Base-by-base conservation (phyloP, 139 green algal species). In the Coelastrella sp. region DNA sequence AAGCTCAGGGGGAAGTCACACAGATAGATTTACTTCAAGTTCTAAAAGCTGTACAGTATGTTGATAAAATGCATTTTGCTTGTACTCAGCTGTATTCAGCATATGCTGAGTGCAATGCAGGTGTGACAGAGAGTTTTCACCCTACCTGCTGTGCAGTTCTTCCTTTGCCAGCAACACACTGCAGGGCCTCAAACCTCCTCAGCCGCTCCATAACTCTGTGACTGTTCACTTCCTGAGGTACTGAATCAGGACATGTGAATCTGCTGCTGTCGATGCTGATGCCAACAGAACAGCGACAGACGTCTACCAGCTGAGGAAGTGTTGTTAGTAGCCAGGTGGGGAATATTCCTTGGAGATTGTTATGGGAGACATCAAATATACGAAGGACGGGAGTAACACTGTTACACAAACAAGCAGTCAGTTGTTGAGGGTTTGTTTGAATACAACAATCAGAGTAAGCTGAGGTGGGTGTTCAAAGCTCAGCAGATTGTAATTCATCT, bases 361-460 rank as follows among this genome's bases (percentile, higher is more conserved):
- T 82, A 53, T 82, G 37, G 9, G 75, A 82, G 5, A 82, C 21
- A 53, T 82, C 75, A 15, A 82, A 41, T 51, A 82, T 82, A 37
- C 75, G 35, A 9, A 25, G 23, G 8, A 82, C 75, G 6, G 75
- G 75, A 5, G 75, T 82, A n/a, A 51, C 15, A 35, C 75, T 82
- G 75, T 23, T 25, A 50, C 9, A 73, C 64, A 48, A 45, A 73
- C 68, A 77, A 53, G 2, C 38, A 62, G 0, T 34, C 45, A 21
- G 45, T 53, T 53, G 8, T 21, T 53, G 11, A 53, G 11, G 45
- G 45, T 21, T 11, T n/a, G n/a, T n/a, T n/a, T n/a, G n/a, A n/a
- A n/a, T n/a, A n/a, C n/a, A n/a, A n/a, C n/a, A n/a, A n/a, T n/a
- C n/a, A n/a, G n/a, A n/a, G n/a, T n/a, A n/a, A n/a, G n/a, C n/a